Evolutionary conservation across 169 alveolate species (phyloP).

Genomic region (Plasmodium relictum): DNA sequence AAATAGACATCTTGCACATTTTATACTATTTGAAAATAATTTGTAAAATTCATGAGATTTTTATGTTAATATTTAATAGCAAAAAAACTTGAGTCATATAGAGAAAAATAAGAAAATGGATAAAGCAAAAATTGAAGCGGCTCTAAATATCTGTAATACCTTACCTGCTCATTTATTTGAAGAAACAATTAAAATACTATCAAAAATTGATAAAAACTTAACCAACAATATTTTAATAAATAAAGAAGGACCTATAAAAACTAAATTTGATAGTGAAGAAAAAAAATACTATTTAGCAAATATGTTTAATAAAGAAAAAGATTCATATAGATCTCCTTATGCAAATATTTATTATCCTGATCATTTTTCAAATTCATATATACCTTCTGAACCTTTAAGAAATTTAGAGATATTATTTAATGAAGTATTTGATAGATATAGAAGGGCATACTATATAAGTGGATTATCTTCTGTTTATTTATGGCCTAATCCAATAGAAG

Average conservation of each 20-base stretch:
- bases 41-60: too few relatives aligned
- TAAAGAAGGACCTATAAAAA: constrained; percentile 67
- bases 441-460: constrained; percentile 53
- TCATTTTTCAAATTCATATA: constrained; percentile 26
- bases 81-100: too few relatives aligned
- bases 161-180: constrained; percentile 58
- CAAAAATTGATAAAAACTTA: constrained; percentile 51
- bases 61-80: too few relatives aligned
- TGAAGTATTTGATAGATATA: constrained; percentile 49
- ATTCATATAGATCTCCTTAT: constrained; percentile 71
- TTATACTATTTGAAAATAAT: too few relatives aligned
- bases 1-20: too few relatives aligned
- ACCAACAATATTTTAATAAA: constrained; percentile 61
- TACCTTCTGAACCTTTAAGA: constrained; percentile 61
- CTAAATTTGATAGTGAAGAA: constrained; percentile 49
- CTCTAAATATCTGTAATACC: constrained; percentile 33
- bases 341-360: constrained; percentile 56
- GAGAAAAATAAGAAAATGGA: not conserved
- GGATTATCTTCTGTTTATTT: constrained; percentile 68
- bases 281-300: constrained; percentile 56
- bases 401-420: constrained; percentile 52
- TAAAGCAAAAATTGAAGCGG: constrained; percentile 49
- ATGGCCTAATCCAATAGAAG: constrained; percentile 69
- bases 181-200: constrained; percentile 48
- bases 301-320: constrained; percentile 71